A percentile compares a stretch with the other conserved stretches of the same genome.
phyloP scores from a whole-genome alignment of 2,329 filamentous ascomycete genomes.

The Apiospora marii region DNA sequence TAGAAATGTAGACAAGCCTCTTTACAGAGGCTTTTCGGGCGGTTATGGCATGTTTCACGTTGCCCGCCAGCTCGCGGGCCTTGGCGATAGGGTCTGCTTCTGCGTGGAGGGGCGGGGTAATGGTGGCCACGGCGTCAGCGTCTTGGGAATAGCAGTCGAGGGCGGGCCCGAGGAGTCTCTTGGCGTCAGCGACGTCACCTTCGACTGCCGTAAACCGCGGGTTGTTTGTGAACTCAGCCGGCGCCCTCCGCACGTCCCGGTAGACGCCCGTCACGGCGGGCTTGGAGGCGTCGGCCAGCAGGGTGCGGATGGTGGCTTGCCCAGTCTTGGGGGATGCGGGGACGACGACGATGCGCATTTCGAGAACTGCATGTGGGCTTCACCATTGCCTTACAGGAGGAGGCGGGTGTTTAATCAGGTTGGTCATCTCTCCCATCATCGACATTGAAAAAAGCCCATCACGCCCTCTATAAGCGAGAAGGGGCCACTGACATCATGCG shows the following conservation, averaged over 20 bases:
- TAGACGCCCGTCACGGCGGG: not conserved
- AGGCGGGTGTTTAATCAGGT: not conserved
- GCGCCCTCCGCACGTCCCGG: not conserved
- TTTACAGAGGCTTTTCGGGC: not conserved
- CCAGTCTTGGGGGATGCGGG: slow-evolving; percentile 45
- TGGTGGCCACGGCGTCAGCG: not conserved
- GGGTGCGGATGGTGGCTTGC: slow-evolving; percentile 39
- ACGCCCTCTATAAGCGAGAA: not conserved
- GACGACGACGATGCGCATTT: slow-evolving; percentile 36
- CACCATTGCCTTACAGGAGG: not conserved
- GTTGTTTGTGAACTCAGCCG: not conserved
- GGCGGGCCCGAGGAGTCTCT: not conserved
- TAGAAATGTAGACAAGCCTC: not conserved
- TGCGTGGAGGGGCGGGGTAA: not conserved
- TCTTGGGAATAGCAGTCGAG: not conserved
- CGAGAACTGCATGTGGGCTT: not conserved
- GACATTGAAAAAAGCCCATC: not conserved
- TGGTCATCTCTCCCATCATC: not conserved
- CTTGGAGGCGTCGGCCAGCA: slow-evolving; percentile 31
- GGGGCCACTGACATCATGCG: not conserved
- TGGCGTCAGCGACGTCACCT: not conserved
- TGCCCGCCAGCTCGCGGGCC: not conserved
- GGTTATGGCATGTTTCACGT: not conserved
- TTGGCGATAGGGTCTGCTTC: not conserved
- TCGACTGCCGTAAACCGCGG: not conserved